Conservation (phyloP, 306 rosid genomes). For the Gastrolobium villosum region DNA sequence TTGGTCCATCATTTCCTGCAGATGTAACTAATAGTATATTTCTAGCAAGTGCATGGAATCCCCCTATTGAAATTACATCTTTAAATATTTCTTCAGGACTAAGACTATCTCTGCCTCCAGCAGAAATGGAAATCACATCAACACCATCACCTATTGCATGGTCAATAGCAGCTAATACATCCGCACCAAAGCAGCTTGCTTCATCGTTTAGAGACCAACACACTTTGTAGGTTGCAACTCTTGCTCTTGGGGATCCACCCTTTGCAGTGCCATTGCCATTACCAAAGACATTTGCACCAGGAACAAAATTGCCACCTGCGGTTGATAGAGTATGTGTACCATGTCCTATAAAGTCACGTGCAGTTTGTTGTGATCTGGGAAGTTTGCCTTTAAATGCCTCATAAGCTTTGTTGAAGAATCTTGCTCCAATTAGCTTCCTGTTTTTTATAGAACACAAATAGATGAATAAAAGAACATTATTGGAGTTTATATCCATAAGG, state of each 20-base stretch:
- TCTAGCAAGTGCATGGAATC: constrained; percentile 66
- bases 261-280: constrained; percentile 58
- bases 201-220: constrained; percentile 57
- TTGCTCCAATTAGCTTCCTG: constrained; percentile 86
- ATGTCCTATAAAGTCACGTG: constrained; percentile 76
- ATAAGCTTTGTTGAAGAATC: constrained; percentile 61
- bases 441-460: background rate
- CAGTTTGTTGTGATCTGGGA: constrained; percentile 29
- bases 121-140: constrained; percentile 64
- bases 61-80: constrained; percentile 56
- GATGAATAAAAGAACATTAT: too few relatives aligned
- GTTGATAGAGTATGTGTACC: constrained; percentile 89
- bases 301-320: constrained; percentile 70
- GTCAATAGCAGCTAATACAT: constrained; percentile 69
- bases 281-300: constrained; percentile 25
- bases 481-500: too few relatives aligned
- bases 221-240: constrained; percentile 80
- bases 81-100: constrained; percentile 23
- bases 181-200: constrained; percentile 62
- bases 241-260: constrained; percentile 87
- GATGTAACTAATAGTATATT: constrained; percentile 63
- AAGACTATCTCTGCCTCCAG: constrained; percentile 43
- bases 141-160: constrained; percentile 80
- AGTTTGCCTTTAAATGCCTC: background rate
- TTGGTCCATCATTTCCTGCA: constrained; percentile 75